These are phyloP conservation scores for Cyberlindnera mrakii DNA, from an alignment of 805 yeast species.

Conservation along the genomic window DNA sequence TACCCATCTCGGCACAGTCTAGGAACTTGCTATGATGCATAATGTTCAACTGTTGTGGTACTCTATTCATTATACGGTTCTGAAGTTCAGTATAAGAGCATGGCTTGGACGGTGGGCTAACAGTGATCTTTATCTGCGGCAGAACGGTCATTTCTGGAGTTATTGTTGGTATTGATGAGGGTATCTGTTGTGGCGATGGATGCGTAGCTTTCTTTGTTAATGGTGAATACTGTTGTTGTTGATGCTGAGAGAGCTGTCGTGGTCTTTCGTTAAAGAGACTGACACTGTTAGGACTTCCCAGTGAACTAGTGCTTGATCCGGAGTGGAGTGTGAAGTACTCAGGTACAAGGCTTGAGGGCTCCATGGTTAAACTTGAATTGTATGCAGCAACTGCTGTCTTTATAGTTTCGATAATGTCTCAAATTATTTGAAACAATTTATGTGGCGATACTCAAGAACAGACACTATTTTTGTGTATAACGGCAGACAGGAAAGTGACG, in stretches of 20 bases:
- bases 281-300: background rate
- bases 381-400: too few relatives aligned
- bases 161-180: conserved; percentile 1
- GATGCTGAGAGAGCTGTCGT: background rate
- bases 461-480: too few relatives aligned
- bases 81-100: conserved; percentile 4
- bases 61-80: conserved; percentile 1
- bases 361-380: too few relatives aligned
- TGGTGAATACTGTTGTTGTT: too few relatives aligned
- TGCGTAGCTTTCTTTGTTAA: too few relatives aligned
- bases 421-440: too few relatives aligned
- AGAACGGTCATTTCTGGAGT: background rate
- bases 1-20: conserved; percentile 7
- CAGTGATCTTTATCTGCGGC: conserved; percentile 11
- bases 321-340: background rate
- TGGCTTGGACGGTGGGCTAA: conserved; percentile 8
- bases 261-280: background rate
- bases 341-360: background rate
- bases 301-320: background rate
- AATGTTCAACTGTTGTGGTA: conserved; percentile 11
- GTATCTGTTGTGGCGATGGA: background rate
- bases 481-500: too few relatives aligned
- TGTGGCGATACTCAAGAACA: too few relatives aligned
- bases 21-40: conserved; percentile 9
- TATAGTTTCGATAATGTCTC: too few relatives aligned